phyloP scores from a whole-genome alignment of 441 rosid genomes.

The Macaranga tanarius region DNA sequence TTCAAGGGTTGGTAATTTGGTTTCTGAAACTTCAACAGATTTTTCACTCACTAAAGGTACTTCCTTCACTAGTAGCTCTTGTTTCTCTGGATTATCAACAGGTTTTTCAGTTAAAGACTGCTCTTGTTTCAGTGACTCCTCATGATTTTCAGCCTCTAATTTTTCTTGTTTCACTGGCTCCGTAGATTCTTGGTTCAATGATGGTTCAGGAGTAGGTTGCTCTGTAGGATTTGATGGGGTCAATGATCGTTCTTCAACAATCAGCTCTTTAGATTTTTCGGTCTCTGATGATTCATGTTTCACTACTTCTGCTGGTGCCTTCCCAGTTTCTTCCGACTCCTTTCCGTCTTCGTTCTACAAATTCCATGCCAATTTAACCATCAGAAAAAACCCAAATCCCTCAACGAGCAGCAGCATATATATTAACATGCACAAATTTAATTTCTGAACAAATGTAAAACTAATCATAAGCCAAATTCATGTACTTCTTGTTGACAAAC shows the following conservation, averaged over 20 bases:
- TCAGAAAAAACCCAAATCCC: background rate
- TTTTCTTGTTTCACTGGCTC: background rate
- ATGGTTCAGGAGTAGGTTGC: too few species aligned
- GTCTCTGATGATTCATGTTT: conserved; percentile 9
- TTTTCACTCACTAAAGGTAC: conserved; percentile 14
- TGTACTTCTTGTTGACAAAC: background rate
- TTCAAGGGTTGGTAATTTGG: background rate
- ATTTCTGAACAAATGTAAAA: background rate
- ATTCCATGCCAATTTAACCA: background rate
- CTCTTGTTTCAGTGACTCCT: background rate
- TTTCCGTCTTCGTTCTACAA: conserved; percentile 35
- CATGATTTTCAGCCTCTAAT: background rate
- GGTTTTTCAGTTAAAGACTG: background rate
- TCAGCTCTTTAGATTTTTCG: background rate
- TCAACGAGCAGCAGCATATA: background rate
- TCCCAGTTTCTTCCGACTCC: conserved; percentile 16
- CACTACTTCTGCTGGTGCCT: background rate
- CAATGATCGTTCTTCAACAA: background rate
- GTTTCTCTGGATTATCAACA: conserved; percentile 7
- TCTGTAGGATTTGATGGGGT: background rate
- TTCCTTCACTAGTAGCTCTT: background rate
- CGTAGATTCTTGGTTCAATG: background rate
- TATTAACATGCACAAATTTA: background rate
- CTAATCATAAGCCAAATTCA: background rate
- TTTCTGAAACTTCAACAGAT: conserved; percentile 5